phyloP scores from a whole-genome alignment of 2,329 filamentous ascomycete genomes.

The Trichoderma harzianum region DNA sequence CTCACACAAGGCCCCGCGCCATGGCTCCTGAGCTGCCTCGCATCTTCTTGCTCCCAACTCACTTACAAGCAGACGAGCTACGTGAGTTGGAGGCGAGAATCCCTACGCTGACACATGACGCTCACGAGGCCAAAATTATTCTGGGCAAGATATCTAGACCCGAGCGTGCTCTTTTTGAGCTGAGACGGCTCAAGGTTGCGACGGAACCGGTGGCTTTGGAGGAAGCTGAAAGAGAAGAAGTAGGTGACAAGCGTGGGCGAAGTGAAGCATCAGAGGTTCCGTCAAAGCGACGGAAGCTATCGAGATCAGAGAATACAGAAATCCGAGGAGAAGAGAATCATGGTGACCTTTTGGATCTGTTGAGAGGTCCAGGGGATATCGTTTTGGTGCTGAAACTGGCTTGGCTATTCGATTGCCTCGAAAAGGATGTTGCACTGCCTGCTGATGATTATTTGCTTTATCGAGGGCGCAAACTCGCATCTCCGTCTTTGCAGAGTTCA shows the following conservation, averaged over 20 bases:
- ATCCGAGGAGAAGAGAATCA: neutral
- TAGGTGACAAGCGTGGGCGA: neutral
- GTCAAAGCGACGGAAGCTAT: constrained; percentile 23
- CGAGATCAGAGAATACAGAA: neutral
- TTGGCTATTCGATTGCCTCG: constrained; percentile 56
- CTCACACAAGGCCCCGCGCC: neutral
- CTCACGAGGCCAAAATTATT: constrained; percentile 68
- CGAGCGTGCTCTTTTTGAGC: constrained; percentile 71
- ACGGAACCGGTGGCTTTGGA: constrained; percentile 42
- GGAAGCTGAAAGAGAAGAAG: neutral
- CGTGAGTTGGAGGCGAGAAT: constrained; percentile 64
- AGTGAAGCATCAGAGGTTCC: neutral
- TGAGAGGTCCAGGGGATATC: constrained; percentile 19
- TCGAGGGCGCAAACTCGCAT: constrained; percentile 39
- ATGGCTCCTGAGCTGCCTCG: constrained; percentile 48
- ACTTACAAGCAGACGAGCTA: constrained; percentile 61
- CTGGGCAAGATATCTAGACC: constrained; percentile 69
- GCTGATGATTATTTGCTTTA: constrained; percentile 53
- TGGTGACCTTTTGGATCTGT: neutral
- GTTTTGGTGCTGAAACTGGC: constrained; percentile 55
- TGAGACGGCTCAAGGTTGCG: constrained; percentile 63
- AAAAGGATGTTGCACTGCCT: constrained; percentile 43
- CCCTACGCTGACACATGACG: constrained; percentile 64
- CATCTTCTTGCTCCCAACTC: constrained; percentile 70
- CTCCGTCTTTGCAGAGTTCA: neutral